Evolutionary conservation across 768 basidiomycete species (phyloP).

Genomic region (Coprinopsis sp.): DNA sequence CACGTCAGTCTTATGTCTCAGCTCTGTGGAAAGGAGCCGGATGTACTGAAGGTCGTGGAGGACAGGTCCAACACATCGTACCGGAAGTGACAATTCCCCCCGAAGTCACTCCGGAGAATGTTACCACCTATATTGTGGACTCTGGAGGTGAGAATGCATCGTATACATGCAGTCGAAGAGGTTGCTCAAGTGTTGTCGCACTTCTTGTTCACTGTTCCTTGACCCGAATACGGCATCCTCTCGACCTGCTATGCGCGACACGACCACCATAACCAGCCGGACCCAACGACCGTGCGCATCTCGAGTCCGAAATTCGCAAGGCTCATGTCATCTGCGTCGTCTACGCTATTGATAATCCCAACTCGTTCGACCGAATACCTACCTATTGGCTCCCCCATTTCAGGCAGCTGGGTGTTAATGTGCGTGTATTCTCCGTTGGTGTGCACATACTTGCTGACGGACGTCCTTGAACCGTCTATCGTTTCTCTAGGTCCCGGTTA

Average conservation of each 20-base stretch:
- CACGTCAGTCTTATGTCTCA: slow-evolving; percentile 49
- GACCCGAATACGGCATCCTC: no score
- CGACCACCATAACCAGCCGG: slow-evolving; percentile 48
- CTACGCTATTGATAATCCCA: slow-evolving; percentile 93
- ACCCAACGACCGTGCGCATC: slow-evolving; percentile 78
- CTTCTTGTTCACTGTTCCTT: no score
- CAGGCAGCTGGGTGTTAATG: slow-evolving; percentile 92
- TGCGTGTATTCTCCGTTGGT: slow-evolving; percentile 33
- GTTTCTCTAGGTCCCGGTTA: slow-evolving; percentile 77
- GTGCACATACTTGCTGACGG: not conserved
- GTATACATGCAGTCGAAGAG: no score
- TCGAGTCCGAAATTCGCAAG: slow-evolving; percentile 93
- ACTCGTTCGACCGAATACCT: slow-evolving; percentile 96
- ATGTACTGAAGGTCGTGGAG: not conserved
- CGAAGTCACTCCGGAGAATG: slow-evolving; percentile 95
- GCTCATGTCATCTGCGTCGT: slow-evolving; percentile 98
- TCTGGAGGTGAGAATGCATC: no score
- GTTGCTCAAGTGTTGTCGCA: no score
- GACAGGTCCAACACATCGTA: slow-evolving; percentile 90
- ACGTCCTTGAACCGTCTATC: slow-evolving; percentile 1
- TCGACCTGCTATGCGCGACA: not conserved
- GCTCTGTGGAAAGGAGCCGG: slow-evolving; percentile 3
- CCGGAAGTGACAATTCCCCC: slow-evolving; percentile 98
- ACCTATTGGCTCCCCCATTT: slow-evolving; percentile 97
- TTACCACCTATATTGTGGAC: slow-evolving; percentile 97